phyloP scores from a whole-genome alignment of 352 stramenopile species.

The Paralagenidium karlingii region DNA sequence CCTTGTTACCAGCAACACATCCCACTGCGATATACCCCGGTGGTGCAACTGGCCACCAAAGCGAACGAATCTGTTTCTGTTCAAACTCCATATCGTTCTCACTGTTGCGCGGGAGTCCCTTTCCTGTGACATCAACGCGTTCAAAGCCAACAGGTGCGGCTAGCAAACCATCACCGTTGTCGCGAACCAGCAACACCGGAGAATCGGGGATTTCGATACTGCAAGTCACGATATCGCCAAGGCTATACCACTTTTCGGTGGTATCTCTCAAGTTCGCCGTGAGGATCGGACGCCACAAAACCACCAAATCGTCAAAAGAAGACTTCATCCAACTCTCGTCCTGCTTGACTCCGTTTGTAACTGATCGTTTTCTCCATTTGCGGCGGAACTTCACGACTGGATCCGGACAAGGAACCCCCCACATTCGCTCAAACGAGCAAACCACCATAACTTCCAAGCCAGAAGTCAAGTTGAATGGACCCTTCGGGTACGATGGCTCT shows the following conservation, averaged over 20 bases:
- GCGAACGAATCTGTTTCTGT: slow-evolving; percentile 66
- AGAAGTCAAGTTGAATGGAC: slow-evolving; percentile 47
- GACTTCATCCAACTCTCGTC: slow-evolving; percentile 23
- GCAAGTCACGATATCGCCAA: slow-evolving; percentile 59
- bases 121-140: slow-evolving; percentile 69
- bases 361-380: slow-evolving; percentile 59
- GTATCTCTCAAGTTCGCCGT: slow-evolving; percentile 19
- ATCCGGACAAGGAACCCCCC: slow-evolving; percentile 68
- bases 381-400: slow-evolving; percentile 65
- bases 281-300: slow-evolving; percentile 56
- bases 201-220: slow-evolving; percentile 38
- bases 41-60: slow-evolving; percentile 77
- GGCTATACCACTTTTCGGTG: slow-evolving; percentile 36
- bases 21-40: slow-evolving; percentile 63
- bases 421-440: slow-evolving; percentile 65
- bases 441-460: slow-evolving; percentile 66
- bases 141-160: slow-evolving; percentile 61
- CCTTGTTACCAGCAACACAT: slow-evolving; percentile 67
- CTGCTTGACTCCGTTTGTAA: neutral
- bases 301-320: slow-evolving; percentile 35
- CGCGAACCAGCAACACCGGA: slow-evolving; percentile 44
- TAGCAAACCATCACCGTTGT: slow-evolving; percentile 33
- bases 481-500: slow-evolving; percentile 52
- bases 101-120: slow-evolving; percentile 65
- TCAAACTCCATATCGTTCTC: slow-evolving; percentile 61